Evolutionary conservation across 2,329 filamentous ascomycete species (phyloP).

Genomic region (Colletotrichum tabaci): DNA sequence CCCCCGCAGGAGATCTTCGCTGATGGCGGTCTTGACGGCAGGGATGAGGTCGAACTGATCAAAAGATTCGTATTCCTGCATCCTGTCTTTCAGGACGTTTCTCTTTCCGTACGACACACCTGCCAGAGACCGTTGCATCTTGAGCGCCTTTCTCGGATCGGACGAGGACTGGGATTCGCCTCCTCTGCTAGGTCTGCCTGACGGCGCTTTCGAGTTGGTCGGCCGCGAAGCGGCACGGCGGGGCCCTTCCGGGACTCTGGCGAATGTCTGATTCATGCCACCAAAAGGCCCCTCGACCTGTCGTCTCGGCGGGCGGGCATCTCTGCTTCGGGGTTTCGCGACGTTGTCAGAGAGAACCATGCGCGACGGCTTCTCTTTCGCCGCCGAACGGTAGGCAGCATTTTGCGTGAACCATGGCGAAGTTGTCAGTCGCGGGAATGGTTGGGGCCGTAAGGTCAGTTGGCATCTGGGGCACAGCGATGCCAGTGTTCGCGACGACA

Average conservation of each 20-base stretch:
- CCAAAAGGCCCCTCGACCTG: slow-evolving; percentile 65
- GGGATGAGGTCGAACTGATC: slow-evolving; percentile 85
- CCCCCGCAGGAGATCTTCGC: slow-evolving; percentile 80
- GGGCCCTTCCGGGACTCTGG: slow-evolving; percentile 51
- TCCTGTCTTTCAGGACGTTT: slow-evolving; percentile 66
- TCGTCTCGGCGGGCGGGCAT: slow-evolving; percentile 55
- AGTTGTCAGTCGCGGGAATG: slow-evolving; percentile 27
- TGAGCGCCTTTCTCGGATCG: slow-evolving; percentile 78
- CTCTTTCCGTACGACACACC: slow-evolving; percentile 82
- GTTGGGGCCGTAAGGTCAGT: slow-evolving; percentile 31
- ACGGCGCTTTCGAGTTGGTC: slow-evolving; percentile 51
- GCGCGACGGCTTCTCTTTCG: slow-evolving; percentile 63
- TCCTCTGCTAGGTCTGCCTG: slow-evolving; percentile 30
- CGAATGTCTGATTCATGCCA: slow-evolving; percentile 69
- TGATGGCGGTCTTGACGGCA: slow-evolving; percentile 78
- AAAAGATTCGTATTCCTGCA: slow-evolving; percentile 81
- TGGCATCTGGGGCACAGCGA: slow-evolving; percentile 41
- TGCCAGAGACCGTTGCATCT: slow-evolving; percentile 89
- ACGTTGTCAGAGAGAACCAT: slow-evolving; percentile 73
- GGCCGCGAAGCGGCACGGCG: slow-evolving; percentile 15
- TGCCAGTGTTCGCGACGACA: slow-evolving; percentile 42
- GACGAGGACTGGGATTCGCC: slow-evolving; percentile 48
- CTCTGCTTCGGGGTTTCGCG: slow-evolving; percentile 54
- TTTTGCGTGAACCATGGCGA: slow-evolving; percentile 55
- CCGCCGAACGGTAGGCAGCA: slow-evolving; percentile 53